These are phyloP conservation scores for Melaleuca alternifolia DNA, from an alignment of 345 rosid species.

Conservation along the genomic window DNA sequence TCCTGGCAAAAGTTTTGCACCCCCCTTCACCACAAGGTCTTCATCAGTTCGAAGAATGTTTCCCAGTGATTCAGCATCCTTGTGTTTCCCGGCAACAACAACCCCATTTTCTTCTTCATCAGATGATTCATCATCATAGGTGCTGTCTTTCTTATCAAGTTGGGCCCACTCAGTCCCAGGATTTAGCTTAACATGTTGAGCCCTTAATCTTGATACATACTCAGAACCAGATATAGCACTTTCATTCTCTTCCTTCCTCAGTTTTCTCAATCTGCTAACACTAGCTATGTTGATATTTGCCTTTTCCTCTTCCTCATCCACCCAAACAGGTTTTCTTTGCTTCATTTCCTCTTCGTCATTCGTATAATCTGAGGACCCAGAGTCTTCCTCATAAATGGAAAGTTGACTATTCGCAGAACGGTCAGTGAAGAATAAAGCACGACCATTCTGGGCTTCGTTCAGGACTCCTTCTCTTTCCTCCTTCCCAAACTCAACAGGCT, in stretches of 20 bases:
- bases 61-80: conserved; percentile 30
- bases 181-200: conserved; percentile 75
- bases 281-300: conserved; percentile 40
- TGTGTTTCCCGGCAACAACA: not conserved
- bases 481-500: conserved; percentile 69
- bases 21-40: conserved; percentile 67
- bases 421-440: conserved; percentile 53
- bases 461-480: conserved; percentile 15
- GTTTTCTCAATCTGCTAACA: conserved; percentile 77
- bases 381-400: conserved; percentile 28
- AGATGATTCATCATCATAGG: conserved; percentile 30
- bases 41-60: conserved; percentile 62
- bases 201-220: conserved; percentile 70
- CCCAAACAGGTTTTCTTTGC: conserved; percentile 65
- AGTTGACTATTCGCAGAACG: conserved; percentile 22
- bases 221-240: conserved; percentile 56
- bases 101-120: conserved; percentile 33
- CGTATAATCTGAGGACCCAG: conserved; percentile 14
- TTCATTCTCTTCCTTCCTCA: conserved; percentile 78
- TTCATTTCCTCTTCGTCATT: conserved; percentile 26
- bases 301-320: conserved; percentile 80
- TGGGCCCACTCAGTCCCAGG: conserved; percentile 91
- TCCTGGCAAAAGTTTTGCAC: conserved; percentile 51
- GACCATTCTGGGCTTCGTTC: conserved; percentile 16
- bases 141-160: conserved; percentile 16